phyloP scores from a whole-genome alignment of 257 asterid genomes.

The Solanum piurae region DNA sequence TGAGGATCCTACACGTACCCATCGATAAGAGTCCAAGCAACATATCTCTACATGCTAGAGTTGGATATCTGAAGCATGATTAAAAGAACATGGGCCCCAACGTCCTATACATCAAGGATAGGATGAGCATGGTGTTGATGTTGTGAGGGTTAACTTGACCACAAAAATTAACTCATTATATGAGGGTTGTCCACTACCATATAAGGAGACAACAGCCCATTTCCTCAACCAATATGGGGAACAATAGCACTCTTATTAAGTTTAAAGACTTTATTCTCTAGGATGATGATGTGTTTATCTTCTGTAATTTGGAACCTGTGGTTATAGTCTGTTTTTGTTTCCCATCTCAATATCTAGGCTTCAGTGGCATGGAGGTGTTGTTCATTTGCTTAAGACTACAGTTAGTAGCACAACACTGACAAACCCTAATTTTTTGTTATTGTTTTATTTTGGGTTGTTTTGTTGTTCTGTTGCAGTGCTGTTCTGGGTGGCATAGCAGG shows the following conservation, averaged over 20 bases:
- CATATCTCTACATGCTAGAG: not conserved
- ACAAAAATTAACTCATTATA: not conserved
- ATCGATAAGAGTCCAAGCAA: not conserved
- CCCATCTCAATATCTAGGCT: not conserved
- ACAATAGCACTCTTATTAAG: not conserved
- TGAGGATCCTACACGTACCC: not conserved
- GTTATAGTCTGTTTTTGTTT: not conserved
- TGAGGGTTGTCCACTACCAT: not conserved
- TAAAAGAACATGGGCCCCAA: not conserved
- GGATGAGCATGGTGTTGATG: not conserved
- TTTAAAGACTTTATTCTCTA: not conserved
- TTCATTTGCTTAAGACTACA: not conserved
- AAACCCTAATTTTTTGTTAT: not conserved
- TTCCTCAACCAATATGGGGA: not conserved
- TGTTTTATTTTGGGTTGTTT: not conserved
- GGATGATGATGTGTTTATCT: not conserved
- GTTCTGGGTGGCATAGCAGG: constrained; percentile 66
- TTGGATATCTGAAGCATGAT: not conserved
- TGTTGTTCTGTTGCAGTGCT: constrained; percentile 49
- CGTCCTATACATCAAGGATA: not conserved
- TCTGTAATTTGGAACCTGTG: not conserved
- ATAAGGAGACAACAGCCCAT: not conserved
- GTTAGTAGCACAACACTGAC: not conserved
- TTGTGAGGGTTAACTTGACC: not conserved
- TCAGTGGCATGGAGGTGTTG: not conserved